Evolutionary conservation across 306 rosid species (phyloP).

Genomic region (Dryas drummondii): DNA sequence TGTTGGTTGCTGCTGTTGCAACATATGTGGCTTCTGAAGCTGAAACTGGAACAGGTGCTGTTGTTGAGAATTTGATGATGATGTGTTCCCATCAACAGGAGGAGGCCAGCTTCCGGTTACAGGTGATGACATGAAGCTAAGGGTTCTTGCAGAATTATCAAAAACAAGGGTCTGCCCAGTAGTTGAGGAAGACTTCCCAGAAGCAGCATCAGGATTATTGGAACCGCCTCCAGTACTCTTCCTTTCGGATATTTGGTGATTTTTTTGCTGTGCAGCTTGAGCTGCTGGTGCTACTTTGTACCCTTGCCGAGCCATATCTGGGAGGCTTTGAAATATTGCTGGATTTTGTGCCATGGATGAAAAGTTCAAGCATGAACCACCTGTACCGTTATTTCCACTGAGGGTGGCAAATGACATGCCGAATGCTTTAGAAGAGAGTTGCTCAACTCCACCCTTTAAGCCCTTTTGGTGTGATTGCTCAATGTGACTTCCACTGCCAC

Average conservation of each 20-base stretch:
- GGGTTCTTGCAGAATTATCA: slow-evolving; percentile 59
- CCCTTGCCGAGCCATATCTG: slow-evolving; percentile 45
- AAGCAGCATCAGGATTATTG: slow-evolving; percentile 33
- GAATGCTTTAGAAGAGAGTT: slow-evolving; percentile 56
- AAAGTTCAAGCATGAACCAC: slow-evolving; percentile 34
- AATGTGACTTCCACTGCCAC: slow-evolving; percentile 42
- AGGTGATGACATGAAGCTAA: slow-evolving; percentile 52
- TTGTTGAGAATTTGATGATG: slow-evolving; percentile 49
- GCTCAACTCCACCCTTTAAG: slow-evolving; percentile 48
- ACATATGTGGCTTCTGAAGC: slow-evolving; percentile 41
- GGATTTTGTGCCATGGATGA: slow-evolving; percentile 26
- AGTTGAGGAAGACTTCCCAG: slow-evolving; percentile 42
- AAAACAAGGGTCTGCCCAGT: slow-evolving; percentile 62
- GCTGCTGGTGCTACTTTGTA: slow-evolving; percentile 44
- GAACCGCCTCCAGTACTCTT: slow-evolving; percentile 41
- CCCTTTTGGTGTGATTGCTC: slow-evolving; percentile 47
- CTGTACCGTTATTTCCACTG: slow-evolving; percentile 23
- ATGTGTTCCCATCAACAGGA: slow-evolving; percentile 34
- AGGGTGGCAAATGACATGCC: slow-evolving; percentile 54
- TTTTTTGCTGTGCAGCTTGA: slow-evolving; percentile 46
- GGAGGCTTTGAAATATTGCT: slow-evolving; percentile 48
- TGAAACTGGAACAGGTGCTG: slow-evolving; percentile 44
- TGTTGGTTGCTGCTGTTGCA: slow-evolving; percentile 49
- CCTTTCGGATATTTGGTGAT: slow-evolving; percentile 40
- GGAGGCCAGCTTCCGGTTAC: slow-evolving; percentile 47